These are phyloP conservation scores for Geranium rotundifolium DNA, from an alignment of 345 rosid species.

Conservation along the genomic window DNA sequence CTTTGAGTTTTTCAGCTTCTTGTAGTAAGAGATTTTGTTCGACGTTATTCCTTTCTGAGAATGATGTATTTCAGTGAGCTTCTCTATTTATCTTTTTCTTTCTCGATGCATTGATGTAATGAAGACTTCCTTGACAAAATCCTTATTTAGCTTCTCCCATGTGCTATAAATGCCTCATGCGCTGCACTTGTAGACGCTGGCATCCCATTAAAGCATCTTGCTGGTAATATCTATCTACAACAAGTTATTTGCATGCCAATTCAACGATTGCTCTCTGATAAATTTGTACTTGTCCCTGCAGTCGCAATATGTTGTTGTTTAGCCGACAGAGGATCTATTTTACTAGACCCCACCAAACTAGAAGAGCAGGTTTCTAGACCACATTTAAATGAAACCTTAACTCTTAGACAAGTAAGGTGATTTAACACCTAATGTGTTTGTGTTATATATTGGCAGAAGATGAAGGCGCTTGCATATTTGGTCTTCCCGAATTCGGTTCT, in stretches of 20 bases:
- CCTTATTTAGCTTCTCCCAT: slow-evolving; percentile 62
- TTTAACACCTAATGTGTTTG: not conserved
- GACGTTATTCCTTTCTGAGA: too few relatives aligned
- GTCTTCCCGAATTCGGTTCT: slow-evolving; percentile 67
- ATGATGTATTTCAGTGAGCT: too few relatives aligned
- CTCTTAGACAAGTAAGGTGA: not conserved
- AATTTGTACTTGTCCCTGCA: slow-evolving; percentile 19
- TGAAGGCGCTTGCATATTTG: slow-evolving; percentile 68
- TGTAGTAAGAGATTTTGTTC: too few relatives aligned
- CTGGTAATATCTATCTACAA: slow-evolving; percentile 33
- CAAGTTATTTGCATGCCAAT: not conserved
- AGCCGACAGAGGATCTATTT: slow-evolving; percentile 44
- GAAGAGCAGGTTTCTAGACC: slow-evolving; percentile 65
- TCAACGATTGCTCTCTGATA: slow-evolving; percentile 1
- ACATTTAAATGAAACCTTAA: too few relatives aligned
- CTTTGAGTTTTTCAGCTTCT: too few relatives aligned
- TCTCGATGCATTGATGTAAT: not conserved
- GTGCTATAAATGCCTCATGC: slow-evolving; percentile 93
- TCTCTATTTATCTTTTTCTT: too few relatives aligned
- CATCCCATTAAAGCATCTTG: slow-evolving; percentile 87
- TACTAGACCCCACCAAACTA: slow-evolving; percentile 73
- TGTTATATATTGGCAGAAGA: slow-evolving; percentile 36
- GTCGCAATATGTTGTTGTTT: slow-evolving; percentile 85
- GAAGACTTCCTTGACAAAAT: slow-evolving; percentile 31
- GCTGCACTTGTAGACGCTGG: slow-evolving; percentile 97